These are phyloP conservation scores for Rhodotorula babjevae DNA, from an alignment of 768 basidiomycete genomes.

Conservation along the genomic window DNA sequence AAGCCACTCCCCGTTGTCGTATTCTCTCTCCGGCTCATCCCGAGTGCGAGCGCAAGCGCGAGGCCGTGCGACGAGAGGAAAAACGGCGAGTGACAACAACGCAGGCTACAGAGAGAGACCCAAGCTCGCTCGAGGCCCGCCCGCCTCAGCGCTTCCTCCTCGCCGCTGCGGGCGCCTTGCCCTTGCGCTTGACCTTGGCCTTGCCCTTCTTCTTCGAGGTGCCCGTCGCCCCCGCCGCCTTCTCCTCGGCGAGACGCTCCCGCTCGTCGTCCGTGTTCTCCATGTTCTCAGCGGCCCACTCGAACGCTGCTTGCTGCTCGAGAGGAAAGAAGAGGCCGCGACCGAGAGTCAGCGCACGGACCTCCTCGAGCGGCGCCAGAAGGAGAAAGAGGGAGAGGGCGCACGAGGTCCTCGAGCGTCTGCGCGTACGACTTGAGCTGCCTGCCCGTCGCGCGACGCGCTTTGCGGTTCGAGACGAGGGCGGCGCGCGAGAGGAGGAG, in stretches of 20 bases:
- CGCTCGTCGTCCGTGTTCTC: slow-evolving; percentile 1
- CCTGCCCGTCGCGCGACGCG: not conserved
- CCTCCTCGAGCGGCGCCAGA: too few relatives aligned
- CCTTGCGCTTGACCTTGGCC: not conserved
- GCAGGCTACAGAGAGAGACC: not conserved
- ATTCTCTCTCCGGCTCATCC: not conserved
- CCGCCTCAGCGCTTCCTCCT: not conserved
- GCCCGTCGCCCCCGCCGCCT: not conserved
- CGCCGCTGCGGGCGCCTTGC: not conserved
- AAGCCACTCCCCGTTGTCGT: not conserved
- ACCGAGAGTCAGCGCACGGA: too few relatives aligned
- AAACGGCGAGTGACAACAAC: not conserved
- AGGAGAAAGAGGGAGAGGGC: not conserved
- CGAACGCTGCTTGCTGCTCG: not conserved
- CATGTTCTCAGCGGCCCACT: not conserved
- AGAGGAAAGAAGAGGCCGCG: too few relatives aligned
- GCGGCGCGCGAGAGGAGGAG: not conserved
- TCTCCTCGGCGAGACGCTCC: not conserved
- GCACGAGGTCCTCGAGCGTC: not conserved
- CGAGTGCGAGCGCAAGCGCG: too few relatives aligned
- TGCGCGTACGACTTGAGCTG: not conserved
- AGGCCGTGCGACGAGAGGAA: not conserved
- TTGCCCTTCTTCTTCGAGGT: not conserved
- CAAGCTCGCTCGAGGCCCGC: too few relatives aligned
- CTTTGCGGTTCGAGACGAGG: not conserved